phyloP scores from a whole-genome alignment of 164 flowering plant species.

The Chloranthus sessilifolius region DNA sequence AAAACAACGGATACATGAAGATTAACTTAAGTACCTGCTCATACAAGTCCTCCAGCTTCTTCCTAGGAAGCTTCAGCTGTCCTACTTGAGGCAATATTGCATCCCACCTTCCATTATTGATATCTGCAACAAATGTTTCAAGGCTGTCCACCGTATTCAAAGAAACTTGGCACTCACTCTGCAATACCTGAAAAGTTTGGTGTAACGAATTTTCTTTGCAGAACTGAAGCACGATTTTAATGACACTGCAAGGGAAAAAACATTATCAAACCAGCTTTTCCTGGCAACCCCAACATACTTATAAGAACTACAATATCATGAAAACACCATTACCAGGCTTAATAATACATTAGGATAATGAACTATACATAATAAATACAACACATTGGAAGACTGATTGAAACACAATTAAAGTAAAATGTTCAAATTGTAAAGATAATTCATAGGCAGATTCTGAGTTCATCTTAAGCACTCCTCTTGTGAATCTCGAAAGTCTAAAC shows the following conservation, averaged over 20 bases:
- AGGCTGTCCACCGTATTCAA: slow-evolving; percentile 93
- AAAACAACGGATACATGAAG: not conserved
- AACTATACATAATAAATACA: not conserved
- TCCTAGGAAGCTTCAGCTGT: slow-evolving; percentile 93
- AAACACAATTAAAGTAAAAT: no score
- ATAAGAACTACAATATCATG: no score
- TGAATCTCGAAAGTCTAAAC: no score
- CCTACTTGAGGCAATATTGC: slow-evolving; percentile 90
- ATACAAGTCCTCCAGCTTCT: slow-evolving; percentile 92
- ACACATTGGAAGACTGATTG: no score
- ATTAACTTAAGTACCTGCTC: slow-evolving; percentile 61
- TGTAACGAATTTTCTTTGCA: slow-evolving; percentile 97
- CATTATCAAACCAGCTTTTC: no score
- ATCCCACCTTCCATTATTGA: slow-evolving; percentile 97
- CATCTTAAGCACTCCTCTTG: no score
- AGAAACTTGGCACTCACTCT: slow-evolving; percentile 95
- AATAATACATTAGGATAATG: no score
- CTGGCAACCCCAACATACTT: no score
- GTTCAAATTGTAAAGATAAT: no score
- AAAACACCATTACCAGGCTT: no score
- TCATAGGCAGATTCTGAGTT: no score
- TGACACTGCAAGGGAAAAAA: slow-evolving; percentile 62
- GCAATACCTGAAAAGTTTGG: slow-evolving; percentile 88
- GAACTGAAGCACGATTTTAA: slow-evolving; percentile 94
- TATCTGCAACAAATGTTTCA: slow-evolving; percentile 90